Base-by-base conservation (phyloP, 345 rosid genomes). In the Orychophragmus violaceus region DNA sequence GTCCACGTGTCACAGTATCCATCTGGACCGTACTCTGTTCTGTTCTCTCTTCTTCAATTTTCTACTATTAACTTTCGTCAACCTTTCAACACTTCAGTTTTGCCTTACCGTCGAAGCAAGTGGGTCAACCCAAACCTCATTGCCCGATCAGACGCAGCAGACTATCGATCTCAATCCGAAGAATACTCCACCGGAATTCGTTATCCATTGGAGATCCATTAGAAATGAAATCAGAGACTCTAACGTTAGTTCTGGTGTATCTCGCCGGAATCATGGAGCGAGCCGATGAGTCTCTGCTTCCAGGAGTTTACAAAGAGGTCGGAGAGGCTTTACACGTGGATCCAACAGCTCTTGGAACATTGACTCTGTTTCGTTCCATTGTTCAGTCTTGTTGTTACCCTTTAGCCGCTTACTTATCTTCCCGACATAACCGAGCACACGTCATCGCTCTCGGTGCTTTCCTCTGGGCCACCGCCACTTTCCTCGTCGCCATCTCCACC, bases 401-500 rank as follows among this genome's bases (percentile, higher is more conserved):
- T 24, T 53, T 87, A 53, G 90, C 90, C n/a, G 90, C 87, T 72
- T 87, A 80, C 75, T 78, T 87, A 6, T 72, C 87, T 63, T 48
- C 68, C 1, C 48, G 74, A 13, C 82, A 81, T 68, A 87, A 85
- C 49, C 84, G 94, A 22, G 83, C 88, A 42, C 85, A 81, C 58
- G 88, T 87, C 52, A 85, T 87, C 72, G 81, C 90, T 62, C 74
- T 83, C 17, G 94, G 90, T 1, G 88, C 90, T 51, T 81, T 83
- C 27, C 85, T 87, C 2, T 85, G 88, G 94, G 81, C 94, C 16
- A 68, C 79, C 2, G 88, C 90, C 2, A 87, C 94, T 23, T 80
- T 87, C 54, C 85, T 82, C 32, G 90, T 87, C 36, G 88, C 87
- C 32, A 5, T 85, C 13, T 85, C 85, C 71, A 76, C 84, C 53